Conservation (phyloP, 352 stramenopile genomes). For the Phytophthora constricta region DNA sequence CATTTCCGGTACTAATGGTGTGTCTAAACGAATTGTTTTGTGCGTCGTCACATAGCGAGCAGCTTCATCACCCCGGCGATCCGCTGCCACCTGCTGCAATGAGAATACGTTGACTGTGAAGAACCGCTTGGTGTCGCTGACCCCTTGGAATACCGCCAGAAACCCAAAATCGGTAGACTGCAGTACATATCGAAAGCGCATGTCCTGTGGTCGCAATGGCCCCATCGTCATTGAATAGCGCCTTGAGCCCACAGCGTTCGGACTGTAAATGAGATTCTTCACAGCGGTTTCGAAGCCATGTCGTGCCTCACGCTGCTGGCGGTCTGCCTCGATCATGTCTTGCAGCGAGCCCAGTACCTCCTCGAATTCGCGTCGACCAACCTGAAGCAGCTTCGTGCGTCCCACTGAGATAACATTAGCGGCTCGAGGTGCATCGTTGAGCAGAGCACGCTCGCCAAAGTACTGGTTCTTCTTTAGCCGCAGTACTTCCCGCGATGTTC, state of each 20-base stretch:
- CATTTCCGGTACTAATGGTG: slow-evolving; percentile 76
- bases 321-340: slow-evolving; percentile 89
- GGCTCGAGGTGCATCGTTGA: slow-evolving; percentile 92
- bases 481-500: slow-evolving; percentile 78
- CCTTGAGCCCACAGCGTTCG: slow-evolving; percentile 33
- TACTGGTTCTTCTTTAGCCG: slow-evolving; percentile 88
- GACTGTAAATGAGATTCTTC: slow-evolving; percentile 83
- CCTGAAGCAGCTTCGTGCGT: slow-evolving; percentile 85
- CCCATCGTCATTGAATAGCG: slow-evolving; percentile 58
- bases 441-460: slow-evolving; percentile 83
- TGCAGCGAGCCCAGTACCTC: slow-evolving; percentile 94
- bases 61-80: slow-evolving; percentile 77
- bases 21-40: slow-evolving; percentile 72
- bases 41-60: slow-evolving; percentile 72
- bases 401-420: slow-evolving; percentile 94
- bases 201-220: slow-evolving; percentile 59
- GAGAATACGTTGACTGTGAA: slow-evolving; percentile 85
- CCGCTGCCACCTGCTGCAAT: slow-evolving; percentile 68
- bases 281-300: slow-evolving; percentile 87
- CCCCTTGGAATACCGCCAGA: slow-evolving; percentile 74
- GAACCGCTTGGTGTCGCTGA: slow-evolving; percentile 64
- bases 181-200: slow-evolving; percentile 74
- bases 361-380: slow-evolving; percentile 96
- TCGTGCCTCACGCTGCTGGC: slow-evolving; percentile 75
- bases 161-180: slow-evolving; percentile 82